phyloP scores from a whole-genome alignment of 176 grass and related monocot genomes.

The Avena eriantha region DNA sequence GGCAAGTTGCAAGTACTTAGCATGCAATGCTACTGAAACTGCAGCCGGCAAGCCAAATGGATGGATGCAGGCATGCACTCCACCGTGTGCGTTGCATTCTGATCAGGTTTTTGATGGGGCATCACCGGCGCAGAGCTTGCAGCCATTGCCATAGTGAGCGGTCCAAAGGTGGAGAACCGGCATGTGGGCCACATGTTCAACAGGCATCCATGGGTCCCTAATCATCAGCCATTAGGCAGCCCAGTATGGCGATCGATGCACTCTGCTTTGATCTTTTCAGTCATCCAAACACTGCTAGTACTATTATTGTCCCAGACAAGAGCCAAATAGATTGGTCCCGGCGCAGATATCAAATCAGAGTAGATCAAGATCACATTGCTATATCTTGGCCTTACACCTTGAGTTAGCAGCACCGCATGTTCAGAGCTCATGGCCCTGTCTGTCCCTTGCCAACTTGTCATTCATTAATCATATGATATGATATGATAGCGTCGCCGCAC shows the following conservation, averaged over 20 bases:
- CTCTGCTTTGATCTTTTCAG: neutral
- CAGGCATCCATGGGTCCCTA: neutral
- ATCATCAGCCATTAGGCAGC: neutral
- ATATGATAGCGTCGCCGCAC: conserved; percentile 10
- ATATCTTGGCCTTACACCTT: neutral
- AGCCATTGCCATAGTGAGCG: neutral
- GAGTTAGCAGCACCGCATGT: conserved; percentile 36
- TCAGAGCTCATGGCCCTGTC: conserved; percentile 36
- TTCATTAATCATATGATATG: neutral
- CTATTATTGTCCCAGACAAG: conserved; percentile 21
- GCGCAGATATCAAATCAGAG: conserved; percentile 10
- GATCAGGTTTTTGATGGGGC: too few relatives aligned
- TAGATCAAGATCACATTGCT: conserved; percentile 20
- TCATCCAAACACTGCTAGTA: neutral
- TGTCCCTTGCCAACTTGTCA: conserved; percentile 21
- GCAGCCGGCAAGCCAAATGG: neutral
- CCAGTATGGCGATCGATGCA: neutral
- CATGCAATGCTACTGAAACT: neutral
- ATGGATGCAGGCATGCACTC: too few relatives aligned
- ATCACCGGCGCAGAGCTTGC: neutral
- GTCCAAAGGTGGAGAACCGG: neutral
- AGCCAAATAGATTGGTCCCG: conserved; percentile 2
- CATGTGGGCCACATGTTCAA: neutral
- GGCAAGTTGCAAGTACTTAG: too few relatives aligned
- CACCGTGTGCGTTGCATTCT: too few relatives aligned